Base-by-base conservation (phyloP, 768 basidiomycete species). In the Tricholoma sp. region DNA sequence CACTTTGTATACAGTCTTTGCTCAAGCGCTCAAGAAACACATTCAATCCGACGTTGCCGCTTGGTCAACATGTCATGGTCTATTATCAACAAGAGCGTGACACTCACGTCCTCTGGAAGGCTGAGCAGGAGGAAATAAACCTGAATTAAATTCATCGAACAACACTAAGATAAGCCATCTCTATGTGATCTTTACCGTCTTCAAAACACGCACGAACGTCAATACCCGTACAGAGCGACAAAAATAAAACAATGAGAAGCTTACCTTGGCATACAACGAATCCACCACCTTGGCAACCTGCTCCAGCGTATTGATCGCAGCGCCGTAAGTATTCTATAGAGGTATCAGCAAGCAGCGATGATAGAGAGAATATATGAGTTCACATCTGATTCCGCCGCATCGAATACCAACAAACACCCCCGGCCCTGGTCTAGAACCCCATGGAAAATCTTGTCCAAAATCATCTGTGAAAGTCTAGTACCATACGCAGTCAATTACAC, bases 401-500 rank as follows among this genome's bases (percentile, higher is more conserved):
- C 91, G 59, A 90, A 98, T n/a, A 98, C 85, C 51, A 97, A 74
- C 50, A 98, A 73, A 65, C 94, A 94, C 0, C 94, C 94, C 2
- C 91, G 82, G 28, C 93, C 94, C 69, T 98, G 96, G 68, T 98
- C 96, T n/a, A 99, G 79, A 1, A 99, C 94, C 5, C 96, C 96
- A 59, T 92, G 83, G 60, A 98, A 82, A 1, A 95, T 84, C 63
- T 95, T 95, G 73, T 98, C 96, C 36, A 98, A 76, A 59, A 98
- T 99, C 96, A 99, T 98, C 68, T 99, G 96, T 31, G 91, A 94
- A 28, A 98, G 74, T 68, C 95, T 96, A 24, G 62, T 47, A 29
- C 4, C 10, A 28, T 13, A 28, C n/a, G 3, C 13, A 8, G 29
- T 49, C 29, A 49, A n/a, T 2, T 36, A 32, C 9, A 36, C 15